Conservation (phyloP, 1,284 basidiomycete genomes). For the Neolentinus lepideus region DNA sequence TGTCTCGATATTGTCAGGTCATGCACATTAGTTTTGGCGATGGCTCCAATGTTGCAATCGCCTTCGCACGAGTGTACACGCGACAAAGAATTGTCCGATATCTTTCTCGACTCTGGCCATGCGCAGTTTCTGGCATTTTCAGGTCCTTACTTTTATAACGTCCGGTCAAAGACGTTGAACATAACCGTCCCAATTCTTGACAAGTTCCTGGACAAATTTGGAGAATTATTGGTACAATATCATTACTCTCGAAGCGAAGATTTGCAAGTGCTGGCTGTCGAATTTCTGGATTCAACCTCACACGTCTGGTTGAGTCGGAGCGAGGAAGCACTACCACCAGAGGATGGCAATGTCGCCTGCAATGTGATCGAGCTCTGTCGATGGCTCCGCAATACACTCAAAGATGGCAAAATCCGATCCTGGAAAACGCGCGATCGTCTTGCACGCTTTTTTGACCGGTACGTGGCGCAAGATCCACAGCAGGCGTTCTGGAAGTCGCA, state of each 20-base stretch:
- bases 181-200: slow-evolving; percentile 46
- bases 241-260: slow-evolving; percentile 47
- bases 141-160: slow-evolving; percentile 47
- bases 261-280: slow-evolving; percentile 47
- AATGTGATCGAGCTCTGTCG: slow-evolving; percentile 41
- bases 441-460: slow-evolving; percentile 59
- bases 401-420: slow-evolving; percentile 38
- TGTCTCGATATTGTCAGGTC: slow-evolving; percentile 34
- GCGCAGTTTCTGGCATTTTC: slow-evolving; percentile 52
- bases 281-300: slow-evolving; percentile 62
- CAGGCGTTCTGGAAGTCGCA: slow-evolving; percentile 41
- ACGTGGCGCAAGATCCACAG: slow-evolving; percentile 53
- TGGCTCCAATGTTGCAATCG: slow-evolving; percentile 54
- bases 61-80: slow-evolving; percentile 47
- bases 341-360: slow-evolving; percentile 30
- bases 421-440: slow-evolving; percentile 70
- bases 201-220: slow-evolving; percentile 47
- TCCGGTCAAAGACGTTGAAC: slow-evolving; percentile 47
- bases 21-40: slow-evolving; percentile 44
- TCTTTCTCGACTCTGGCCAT: slow-evolving; percentile 44
- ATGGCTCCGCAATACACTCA: slow-evolving; percentile 43
- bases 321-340: slow-evolving; percentile 16
- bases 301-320: slow-evolving; percentile 50
- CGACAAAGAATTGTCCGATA: slow-evolving; percentile 57
- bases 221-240: slow-evolving; percentile 49